phyloP scores from a whole-genome alignment of 108 stramenopile genomes.

The Parietichytrium sp. region DNA sequence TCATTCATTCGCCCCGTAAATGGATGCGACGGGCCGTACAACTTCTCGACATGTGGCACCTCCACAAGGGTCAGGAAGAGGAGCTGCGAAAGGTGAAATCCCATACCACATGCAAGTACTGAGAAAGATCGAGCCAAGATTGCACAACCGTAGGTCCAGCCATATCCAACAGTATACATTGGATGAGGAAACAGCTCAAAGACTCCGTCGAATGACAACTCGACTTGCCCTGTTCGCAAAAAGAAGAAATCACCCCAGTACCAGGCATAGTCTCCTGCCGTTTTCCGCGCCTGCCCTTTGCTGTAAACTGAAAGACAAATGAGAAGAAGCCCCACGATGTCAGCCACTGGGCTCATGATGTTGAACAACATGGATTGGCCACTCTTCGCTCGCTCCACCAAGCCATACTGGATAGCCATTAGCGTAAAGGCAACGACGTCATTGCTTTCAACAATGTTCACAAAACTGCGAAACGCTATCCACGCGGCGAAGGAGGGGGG shows the following conservation, averaged over 20 bases:
- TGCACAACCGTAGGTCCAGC: constrained; percentile 27
- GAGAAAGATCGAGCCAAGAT: background rate
- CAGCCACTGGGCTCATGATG: background rate
- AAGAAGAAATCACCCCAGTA: constrained; percentile 30
- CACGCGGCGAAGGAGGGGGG: constrained; percentile 34
- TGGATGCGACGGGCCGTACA: background rate
- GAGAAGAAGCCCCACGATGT: background rate
- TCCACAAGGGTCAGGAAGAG: background rate
- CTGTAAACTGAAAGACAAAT: background rate
- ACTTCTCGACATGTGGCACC: constrained; percentile 16
- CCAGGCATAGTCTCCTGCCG: background rate
- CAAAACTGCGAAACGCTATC: constrained; percentile 36
- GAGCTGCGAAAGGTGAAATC: constrained; percentile 30
- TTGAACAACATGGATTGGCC: background rate
- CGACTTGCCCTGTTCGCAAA: background rate
- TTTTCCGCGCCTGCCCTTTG: background rate
- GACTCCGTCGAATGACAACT: constrained; percentile 11
- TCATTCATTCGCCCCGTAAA: no score
- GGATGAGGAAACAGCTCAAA: constrained; percentile 35
- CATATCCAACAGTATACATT: constrained; percentile 26
- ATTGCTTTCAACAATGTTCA: constrained; percentile 21
- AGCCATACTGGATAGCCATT: constrained; percentile 5
- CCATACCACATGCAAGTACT: constrained; percentile 10
- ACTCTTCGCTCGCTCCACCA: background rate
- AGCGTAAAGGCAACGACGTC: constrained; percentile 26